Conservation (phyloP, 2,329 filamentous ascomycete species). For the Aspergillus piperis region DNA sequence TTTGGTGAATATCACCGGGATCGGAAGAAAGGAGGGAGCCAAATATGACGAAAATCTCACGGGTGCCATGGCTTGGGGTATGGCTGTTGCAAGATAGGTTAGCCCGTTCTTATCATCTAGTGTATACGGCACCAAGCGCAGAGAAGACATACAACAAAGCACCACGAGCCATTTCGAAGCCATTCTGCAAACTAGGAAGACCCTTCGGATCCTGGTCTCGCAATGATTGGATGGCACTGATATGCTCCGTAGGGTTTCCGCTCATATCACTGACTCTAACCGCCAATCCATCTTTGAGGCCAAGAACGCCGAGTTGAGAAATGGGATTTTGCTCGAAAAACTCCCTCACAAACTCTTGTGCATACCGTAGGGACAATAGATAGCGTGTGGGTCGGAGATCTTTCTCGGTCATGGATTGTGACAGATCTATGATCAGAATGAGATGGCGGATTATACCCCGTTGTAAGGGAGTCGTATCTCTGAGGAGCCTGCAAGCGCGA, state of each 20-base stretch:
- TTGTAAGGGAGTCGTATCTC: conserved; percentile 93
- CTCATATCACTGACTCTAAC: conserved; percentile 84
- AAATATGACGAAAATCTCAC: conserved; percentile 89
- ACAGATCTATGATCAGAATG: conserved; percentile 87
- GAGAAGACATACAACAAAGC: conserved; percentile 68
- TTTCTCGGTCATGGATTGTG: conserved; percentile 91
- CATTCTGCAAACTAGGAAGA: conserved; percentile 85
- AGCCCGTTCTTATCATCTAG: background rate
- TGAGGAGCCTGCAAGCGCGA: conserved; percentile 64
- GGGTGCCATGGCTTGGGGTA: conserved; percentile 86
- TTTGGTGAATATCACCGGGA: conserved; percentile 92
- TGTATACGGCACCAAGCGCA: background rate
- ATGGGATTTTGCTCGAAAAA: conserved; percentile 99
- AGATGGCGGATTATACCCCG: conserved; percentile 97
- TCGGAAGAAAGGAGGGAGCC: conserved; percentile 88
- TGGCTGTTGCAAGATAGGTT: conserved; percentile 56
- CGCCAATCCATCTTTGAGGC: conserved; percentile 89
- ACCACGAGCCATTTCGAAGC: conserved; percentile 90
- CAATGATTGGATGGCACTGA: conserved; percentile 71
- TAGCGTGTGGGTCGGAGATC: conserved; percentile 88
- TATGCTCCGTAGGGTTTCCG: conserved; percentile 86
- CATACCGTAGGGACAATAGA: conserved; percentile 77
- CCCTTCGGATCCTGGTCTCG: conserved; percentile 69
- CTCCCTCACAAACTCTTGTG: conserved; percentile 84
- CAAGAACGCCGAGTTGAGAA: conserved; percentile 87